Evolutionary conservation across 1,284 basidiomycete species (phyloP).

Genomic region (Phaffia rhodozyma): DNA sequence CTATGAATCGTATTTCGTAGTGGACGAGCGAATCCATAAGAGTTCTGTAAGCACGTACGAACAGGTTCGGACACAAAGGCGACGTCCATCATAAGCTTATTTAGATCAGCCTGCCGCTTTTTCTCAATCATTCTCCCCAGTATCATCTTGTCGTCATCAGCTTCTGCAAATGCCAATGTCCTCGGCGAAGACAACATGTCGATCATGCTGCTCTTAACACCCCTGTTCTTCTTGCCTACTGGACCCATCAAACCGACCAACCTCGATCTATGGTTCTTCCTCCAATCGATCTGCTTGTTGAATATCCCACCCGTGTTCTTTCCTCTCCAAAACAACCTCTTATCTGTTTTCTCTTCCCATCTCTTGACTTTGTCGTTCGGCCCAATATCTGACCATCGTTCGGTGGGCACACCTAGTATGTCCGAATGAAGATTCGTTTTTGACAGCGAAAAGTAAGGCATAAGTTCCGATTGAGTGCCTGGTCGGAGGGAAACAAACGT

Average conservation of each 20-base stretch:
- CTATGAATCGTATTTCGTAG: background rate
- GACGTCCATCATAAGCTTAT: constrained; percentile 55
- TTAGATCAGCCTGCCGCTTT: constrained; percentile 69
- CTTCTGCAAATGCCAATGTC: background rate
- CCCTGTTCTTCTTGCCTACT: background rate
- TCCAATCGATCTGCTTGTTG: constrained; percentile 23
- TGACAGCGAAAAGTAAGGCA: constrained; percentile 29
- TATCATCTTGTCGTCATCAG: constrained; percentile 44
- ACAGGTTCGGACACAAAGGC: constrained; percentile 28
- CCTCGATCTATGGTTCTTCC: constrained; percentile 27
- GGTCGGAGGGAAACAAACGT: constrained; percentile 25
- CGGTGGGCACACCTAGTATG: constrained; percentile 31
- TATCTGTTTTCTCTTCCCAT: constrained; percentile 20
- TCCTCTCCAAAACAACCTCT: constrained; percentile 21
- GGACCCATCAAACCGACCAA: constrained; percentile 22
- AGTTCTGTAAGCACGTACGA: constrained; percentile 29
- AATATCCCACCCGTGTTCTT: constrained; percentile 29
- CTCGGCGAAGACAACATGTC: no score
- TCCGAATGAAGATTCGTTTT: constrained; percentile 31
- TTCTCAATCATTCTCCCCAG: constrained; percentile 61
- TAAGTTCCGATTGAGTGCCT: constrained; percentile 20
- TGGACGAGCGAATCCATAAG: constrained; percentile 24
- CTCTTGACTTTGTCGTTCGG: constrained; percentile 19
- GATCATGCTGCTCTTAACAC: no score
- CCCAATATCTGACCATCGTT: constrained; percentile 28